Evolutionary conservation across 768 basidiomycete genomes (phyloP).

Genomic region (Leccinum disarticulatum): DNA sequence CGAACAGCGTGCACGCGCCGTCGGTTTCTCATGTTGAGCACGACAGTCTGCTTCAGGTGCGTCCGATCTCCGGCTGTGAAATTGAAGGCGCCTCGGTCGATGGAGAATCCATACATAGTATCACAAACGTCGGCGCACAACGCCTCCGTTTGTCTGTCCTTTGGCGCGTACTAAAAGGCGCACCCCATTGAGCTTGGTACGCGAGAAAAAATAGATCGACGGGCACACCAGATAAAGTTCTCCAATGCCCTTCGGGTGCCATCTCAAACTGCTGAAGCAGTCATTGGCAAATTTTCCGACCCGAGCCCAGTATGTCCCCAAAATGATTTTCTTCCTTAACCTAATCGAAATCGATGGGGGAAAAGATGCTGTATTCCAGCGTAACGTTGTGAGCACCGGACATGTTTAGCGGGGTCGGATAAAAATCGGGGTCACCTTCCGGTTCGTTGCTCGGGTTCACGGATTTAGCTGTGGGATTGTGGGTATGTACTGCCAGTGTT

Average conservation of each 20-base stretch:
- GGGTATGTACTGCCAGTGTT: no score
- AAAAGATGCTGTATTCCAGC: constrained; percentile 71
- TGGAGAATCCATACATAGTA: constrained; percentile 64
- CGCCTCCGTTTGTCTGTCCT: constrained; percentile 58
- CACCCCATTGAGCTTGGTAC: background rate
- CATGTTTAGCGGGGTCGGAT: constrained; percentile 48
- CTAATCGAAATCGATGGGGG: constrained; percentile 72
- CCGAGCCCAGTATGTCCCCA: constrained; percentile 60
- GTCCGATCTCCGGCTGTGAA: constrained; percentile 71
- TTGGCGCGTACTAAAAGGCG: constrained; percentile 64
- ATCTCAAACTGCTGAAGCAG: constrained; percentile 91
- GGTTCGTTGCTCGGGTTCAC: constrained; percentile 65
- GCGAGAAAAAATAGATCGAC: background rate
- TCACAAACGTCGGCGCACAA: constrained; percentile 70
- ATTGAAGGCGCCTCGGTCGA: constrained; percentile 69
- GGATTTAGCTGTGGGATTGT: constrained; percentile 45
- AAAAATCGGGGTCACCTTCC: constrained; percentile 73
- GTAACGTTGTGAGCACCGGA: constrained; percentile 50
- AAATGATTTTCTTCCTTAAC: constrained; percentile 82
- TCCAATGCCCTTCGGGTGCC: constrained; percentile 62
- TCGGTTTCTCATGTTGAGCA: constrained; percentile 35
- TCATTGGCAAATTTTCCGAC: constrained; percentile 44
- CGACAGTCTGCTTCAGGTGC: constrained; percentile 62
- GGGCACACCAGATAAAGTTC: constrained; percentile 70
- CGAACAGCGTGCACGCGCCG: constrained; percentile 41